Percentiles rank a stretch among this genome's conserved stretches.
These are phyloP conservation scores for Theileria annulata DNA, from an alignment of 169 alveolate genomes.

Conservation along the genomic window DNA sequence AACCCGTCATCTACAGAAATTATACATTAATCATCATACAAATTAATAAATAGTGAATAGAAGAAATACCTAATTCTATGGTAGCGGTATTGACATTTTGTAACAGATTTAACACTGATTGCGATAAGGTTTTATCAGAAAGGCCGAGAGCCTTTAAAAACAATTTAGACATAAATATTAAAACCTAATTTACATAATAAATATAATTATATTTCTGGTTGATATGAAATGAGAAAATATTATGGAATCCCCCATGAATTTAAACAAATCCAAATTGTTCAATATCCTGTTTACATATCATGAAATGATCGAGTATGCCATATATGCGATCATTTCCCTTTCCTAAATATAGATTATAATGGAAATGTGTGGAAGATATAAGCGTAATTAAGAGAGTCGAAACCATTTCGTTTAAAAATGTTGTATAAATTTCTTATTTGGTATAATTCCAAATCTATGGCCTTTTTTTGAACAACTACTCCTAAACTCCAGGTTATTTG, in stretches of 20 bases:
- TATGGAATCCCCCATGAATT: constrained; percentile 22
- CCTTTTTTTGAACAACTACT: constrained; percentile 78
- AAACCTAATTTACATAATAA: constrained; percentile 14
- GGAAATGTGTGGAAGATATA: not conserved
- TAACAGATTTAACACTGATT: constrained; percentile 39
- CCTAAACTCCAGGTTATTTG: constrained; percentile 29
- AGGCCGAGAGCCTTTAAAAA: constrained; percentile 40
- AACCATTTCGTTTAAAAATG: constrained; percentile 72
- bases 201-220: not conserved
- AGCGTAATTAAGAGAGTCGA: not conserved
- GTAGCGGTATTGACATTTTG: constrained; percentile 36
- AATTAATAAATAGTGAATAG: not conserved
- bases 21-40: not conserved
- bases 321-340: constrained; percentile 78
- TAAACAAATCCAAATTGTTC: constrained; percentile 70
- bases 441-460: constrained; percentile 66
- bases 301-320: constrained; percentile 76
- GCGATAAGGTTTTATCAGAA: constrained; percentile 49
- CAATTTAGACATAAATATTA: constrained; percentile 27
- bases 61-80: constrained; percentile 31
- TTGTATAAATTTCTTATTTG: constrained; percentile 54
- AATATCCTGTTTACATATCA: constrained; percentile 73
- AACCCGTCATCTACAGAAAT: constrained; percentile 44
- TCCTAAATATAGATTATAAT: constrained; percentile 39
- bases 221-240: not conserved